A percentile compares a stretch with the other conserved stretches of the same genome.
phyloP scores from a whole-genome alignment of 2,329 filamentous ascomycete genomes.

The Nemania sp. region DNA sequence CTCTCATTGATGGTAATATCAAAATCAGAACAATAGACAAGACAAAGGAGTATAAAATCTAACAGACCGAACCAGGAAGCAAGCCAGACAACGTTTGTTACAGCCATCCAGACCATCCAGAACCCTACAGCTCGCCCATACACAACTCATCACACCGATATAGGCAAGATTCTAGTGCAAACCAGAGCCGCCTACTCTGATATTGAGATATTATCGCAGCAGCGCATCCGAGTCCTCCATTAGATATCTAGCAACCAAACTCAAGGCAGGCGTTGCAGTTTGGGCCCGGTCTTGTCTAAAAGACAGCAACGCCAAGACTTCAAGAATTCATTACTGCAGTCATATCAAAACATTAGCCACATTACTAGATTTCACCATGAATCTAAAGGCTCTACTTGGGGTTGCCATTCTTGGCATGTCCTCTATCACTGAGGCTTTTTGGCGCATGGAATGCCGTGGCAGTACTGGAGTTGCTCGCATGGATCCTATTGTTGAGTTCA shows the following conservation, averaged over 20 bases:
- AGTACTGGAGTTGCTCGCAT: conserved; percentile 71
- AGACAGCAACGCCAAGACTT: not conserved
- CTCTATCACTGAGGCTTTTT: conserved; percentile 68
- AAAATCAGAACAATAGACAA: not conserved
- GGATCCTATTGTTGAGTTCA: conserved; percentile 74
- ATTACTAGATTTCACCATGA: conserved; percentile 25
- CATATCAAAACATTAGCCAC: not conserved
- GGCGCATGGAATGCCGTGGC: conserved; percentile 84
- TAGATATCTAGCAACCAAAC: not conserved
- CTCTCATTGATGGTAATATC: not conserved
- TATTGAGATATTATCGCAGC: conserved; percentile 1
- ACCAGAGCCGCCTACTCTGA: not conserved
- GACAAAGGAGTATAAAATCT: not conserved
- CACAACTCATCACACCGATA: not conserved
- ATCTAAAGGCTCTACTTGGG: conserved; percentile 33
- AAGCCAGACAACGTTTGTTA: too few species aligned
- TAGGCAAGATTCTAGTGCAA: not conserved
- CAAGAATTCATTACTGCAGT: not conserved
- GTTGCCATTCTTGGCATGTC: conserved; percentile 40
- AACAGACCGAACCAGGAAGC: not conserved
- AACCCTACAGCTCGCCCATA: too few species aligned
- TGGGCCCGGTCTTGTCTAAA: not conserved
- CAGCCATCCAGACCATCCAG: not conserved
- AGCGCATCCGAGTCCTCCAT: not conserved
- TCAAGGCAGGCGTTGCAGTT: not conserved